Percentiles rank a stretch among this genome's conserved stretches.
Conservation (phyloP, 78 protist species). For the Emiliania huxleyi region DNA sequence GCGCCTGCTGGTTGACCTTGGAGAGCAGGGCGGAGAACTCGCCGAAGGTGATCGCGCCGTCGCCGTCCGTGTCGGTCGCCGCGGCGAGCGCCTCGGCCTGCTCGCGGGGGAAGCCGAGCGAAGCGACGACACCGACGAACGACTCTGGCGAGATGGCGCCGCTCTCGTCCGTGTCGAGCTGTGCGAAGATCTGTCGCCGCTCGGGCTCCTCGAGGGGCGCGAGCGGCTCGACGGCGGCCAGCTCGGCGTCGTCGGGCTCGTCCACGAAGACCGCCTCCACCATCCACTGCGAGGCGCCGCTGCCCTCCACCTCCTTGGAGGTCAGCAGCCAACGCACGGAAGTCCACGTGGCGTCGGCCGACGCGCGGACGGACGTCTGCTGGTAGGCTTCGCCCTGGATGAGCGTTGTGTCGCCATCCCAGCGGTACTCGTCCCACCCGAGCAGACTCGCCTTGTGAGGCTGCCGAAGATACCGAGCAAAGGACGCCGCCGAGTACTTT, state of each 20-base stretch:
- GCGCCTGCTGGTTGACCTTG: not conserved
- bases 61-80: not conserved
- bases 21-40: not conserved
- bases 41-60: not conserved
- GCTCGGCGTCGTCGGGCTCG: not conserved
- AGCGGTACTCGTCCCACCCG: not conserved
- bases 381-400: not conserved
- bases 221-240: not conserved
- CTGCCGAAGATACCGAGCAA: not conserved
- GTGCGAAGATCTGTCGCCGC: not conserved
- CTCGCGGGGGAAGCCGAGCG: not conserved
- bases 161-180: not conserved
- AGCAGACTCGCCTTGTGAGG: not conserved
- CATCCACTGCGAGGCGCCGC: not conserved
- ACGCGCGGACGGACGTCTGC: not conserved
- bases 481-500: not conserved
- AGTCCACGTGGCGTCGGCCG: not conserved
- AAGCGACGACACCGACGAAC: not conserved
- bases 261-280: not conserved
- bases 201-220: not conserved
- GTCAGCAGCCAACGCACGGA: not conserved
- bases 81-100: not conserved
- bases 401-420: not conserved
- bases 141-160: not conserved
- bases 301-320: not conserved